phyloP scores from a whole-genome alignment of 2,329 filamentous ascomycete species.

The Fusarium compactum region DNA sequence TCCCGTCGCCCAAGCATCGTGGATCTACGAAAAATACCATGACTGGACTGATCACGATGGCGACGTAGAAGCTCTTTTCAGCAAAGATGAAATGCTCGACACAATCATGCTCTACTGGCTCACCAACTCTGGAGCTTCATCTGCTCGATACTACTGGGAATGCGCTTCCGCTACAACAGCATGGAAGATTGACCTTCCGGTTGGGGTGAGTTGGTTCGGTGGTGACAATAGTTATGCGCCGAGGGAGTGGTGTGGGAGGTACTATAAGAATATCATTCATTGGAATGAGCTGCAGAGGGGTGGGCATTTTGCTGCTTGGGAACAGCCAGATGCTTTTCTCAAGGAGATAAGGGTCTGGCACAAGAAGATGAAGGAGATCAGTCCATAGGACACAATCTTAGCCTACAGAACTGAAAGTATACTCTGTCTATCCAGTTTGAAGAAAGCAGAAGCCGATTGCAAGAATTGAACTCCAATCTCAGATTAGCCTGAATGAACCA shows the following conservation, averaged over 20 bases:
- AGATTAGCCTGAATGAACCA: background rate
- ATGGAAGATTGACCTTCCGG: background rate
- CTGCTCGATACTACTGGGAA: conserved; percentile 23
- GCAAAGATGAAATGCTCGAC: conserved; percentile 26
- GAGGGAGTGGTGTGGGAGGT: conserved; percentile 7
- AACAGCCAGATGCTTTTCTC: background rate
- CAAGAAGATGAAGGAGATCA: background rate
- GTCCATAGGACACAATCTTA: background rate
- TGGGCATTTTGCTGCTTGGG: conserved; percentile 5
- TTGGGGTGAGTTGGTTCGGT: conserved; percentile 20
- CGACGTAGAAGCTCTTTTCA: conserved; percentile 3
- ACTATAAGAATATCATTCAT: conserved; percentile 1
- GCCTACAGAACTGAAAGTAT: fast-evolving
- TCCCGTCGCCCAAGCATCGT: conserved; percentile 15
- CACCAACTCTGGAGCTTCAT: conserved; percentile 13
- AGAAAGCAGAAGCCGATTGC: background rate
- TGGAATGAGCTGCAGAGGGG: background rate
- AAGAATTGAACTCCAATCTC: background rate
- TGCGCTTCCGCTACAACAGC: background rate
- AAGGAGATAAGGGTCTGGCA: conserved; percentile 1
- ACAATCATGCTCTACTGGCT: conserved; percentile 25
- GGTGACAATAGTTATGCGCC: conserved; percentile 23
- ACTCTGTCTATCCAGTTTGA: background rate
- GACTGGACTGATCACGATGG: conserved; percentile 24
- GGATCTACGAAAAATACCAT: conserved; percentile 21